A percentile compares a stretch with the other conserved stretches of the same genome.
Evolutionary conservation across 176 grass and related monocot genomes (phyloP).

Genomic region (Secale cereale): DNA sequence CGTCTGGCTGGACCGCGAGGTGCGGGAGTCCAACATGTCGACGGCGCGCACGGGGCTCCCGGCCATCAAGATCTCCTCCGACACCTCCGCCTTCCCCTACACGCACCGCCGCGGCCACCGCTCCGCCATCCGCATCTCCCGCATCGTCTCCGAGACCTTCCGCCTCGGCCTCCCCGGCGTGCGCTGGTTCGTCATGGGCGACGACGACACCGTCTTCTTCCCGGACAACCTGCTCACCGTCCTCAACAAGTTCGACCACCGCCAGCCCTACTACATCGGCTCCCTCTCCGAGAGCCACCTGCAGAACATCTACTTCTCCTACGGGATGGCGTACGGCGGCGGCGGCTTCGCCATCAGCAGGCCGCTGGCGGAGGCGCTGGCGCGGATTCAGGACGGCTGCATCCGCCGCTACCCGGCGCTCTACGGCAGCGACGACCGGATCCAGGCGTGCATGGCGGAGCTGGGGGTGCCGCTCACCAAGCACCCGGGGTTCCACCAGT

Average conservation of each 20-base stretch:
- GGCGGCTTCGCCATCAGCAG: slow-evolving; percentile 92
- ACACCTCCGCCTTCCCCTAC: slow-evolving; percentile 83
- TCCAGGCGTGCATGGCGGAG: slow-evolving; percentile 99
- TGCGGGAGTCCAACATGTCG: slow-evolving; percentile 66
- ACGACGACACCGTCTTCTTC: slow-evolving; percentile 96
- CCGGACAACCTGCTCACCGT: slow-evolving; percentile 78
- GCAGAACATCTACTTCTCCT: slow-evolving; percentile 95
- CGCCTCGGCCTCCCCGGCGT: slow-evolving; percentile 68
- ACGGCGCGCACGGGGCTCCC: slow-evolving; percentile 49
- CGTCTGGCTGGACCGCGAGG: slow-evolving; percentile 84
- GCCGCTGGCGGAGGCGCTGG: slow-evolving; percentile 65
- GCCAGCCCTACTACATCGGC: slow-evolving; percentile 91
- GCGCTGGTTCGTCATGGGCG: slow-evolving; percentile 97
- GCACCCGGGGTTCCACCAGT: slow-evolving; percentile 94
- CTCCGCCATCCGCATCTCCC: slow-evolving; percentile 90
- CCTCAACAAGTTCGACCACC: slow-evolving; percentile 79
- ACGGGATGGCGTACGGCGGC: slow-evolving; percentile 93
- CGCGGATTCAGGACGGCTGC: slow-evolving; percentile 82
- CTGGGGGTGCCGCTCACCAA: slow-evolving; percentile 84
- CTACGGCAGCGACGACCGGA: slow-evolving; percentile 94
- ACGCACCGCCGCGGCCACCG: slow-evolving; percentile 76
- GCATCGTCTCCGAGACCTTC: slow-evolving; percentile 95
- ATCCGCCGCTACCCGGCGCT: slow-evolving; percentile 76
- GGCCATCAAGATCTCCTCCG: slow-evolving; percentile 62
- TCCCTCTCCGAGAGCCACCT: slow-evolving; percentile 88